Base-by-base conservation (phyloP, 164 flowering plant genomes). In the Protea cynaroides region DNA sequence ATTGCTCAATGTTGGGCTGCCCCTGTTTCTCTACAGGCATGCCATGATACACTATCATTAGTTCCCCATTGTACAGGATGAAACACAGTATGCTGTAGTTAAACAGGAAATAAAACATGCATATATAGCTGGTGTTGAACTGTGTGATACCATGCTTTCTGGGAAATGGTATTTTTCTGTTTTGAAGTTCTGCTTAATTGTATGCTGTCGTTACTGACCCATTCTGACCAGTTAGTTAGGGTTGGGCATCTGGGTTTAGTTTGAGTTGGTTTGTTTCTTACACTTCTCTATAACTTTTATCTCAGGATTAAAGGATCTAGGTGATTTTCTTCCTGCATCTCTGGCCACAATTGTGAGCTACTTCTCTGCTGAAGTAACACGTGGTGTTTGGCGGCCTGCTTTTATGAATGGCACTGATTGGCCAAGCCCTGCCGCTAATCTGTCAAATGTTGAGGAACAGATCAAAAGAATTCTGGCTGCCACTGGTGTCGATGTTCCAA, bases 391-490 rank as follows among this genome's bases (percentile, higher is more conserved):
- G 98, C 88, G 86, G 67, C 91, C 93, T 8, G 98, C 75, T 68
- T 82, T 76, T 67, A 92, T 92, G 98, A 92, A 92, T 66, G 98
- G 98, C 62, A 88, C 92, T 21, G 98, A 92, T 78, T 92, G 98
- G 98, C 97, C 98, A 7, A 92, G 98, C 63, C 98, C 98, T 51
- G 96, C 93, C 40, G 96, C 92, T 55, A 88, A 87, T 79, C 78
- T 92, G 40, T 83, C 87, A 49, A 76, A 80, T 66, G 90, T 91
- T 37, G 98, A 90, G 78, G 98, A 84, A 59, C 86, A 86, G 72
- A 90, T 92, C 38, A 88, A 87, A 74, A 88, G 81, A 73, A 90
- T 90, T 60, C 52, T 92, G 47, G 96, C 96, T 51, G 80, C 96
- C 21, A 92, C 98, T 25, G 96, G 96, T 51, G 94, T 90, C 50